Base-by-base conservation (phyloP, 2,329 filamentous ascomycete species). In the Xylariomycetidae sp. region DNA sequence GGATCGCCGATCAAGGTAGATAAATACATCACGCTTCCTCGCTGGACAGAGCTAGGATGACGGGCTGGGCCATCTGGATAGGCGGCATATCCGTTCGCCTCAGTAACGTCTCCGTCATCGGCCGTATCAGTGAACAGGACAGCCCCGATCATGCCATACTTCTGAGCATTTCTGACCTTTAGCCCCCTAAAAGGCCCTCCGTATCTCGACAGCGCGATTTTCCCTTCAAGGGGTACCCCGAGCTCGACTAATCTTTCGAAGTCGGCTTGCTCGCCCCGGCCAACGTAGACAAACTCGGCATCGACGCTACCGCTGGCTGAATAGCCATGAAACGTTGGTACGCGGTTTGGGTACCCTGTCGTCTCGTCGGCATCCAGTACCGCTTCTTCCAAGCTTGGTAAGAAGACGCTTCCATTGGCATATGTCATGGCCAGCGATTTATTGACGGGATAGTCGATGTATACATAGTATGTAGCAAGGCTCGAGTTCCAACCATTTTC, bases 291-390 rank as follows among this genome's bases (percentile, higher is more conserved):
- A 44, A 80, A 89, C 41, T 77, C 75, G 1, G 78, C 84, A 0
- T 82, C 85, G 11, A 84, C 85, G 52, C 85, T 85, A 0, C 87
- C 87, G 20, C 67, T 82, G 0, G 85, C 85, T 1, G 84, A 88
- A 54, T 92, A 94, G 9, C 85, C 87, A 45, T 92, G 83, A 60
- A 90, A 94, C 0, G 81, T 86, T 5, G 86, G 85, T 15, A 89
- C 72, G 17, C 83, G 69, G 41, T 85, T 73, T 5, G 70, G 63
- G 20, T 83, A 65, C n/a, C 77, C 72, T 18, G 77, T 85, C 0
- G 85, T 87, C n/a, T 76, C 70, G 53, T 92, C 87, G 39, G 86
- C 79, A 5, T 78, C 67, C 2, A 92, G 60, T 2, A 84, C 72
- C 45, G 86, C 81, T 57, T 92, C 85, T 46, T 83, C 78, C 31